A percentile compares a stretch with the other conserved stretches of the same genome.
These are phyloP conservation scores for Yarrowia sp. DNA, from an alignment of 805 yeast species.

Conservation along the genomic window DNA sequence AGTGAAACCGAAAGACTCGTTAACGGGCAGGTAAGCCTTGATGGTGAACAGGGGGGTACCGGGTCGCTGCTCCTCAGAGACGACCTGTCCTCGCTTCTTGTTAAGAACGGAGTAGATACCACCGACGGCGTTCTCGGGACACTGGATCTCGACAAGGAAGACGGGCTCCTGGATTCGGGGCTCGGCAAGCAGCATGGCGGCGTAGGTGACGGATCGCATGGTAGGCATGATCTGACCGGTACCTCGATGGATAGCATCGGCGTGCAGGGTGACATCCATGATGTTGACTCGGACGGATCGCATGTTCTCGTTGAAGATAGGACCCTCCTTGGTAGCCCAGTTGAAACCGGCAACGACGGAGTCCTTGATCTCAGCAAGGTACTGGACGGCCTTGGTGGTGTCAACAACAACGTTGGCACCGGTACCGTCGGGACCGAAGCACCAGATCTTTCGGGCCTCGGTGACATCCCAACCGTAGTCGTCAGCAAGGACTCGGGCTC, in stretches of 20 bases:
- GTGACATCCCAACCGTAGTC: constrained; percentile 99
- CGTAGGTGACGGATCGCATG: constrained; percentile 99
- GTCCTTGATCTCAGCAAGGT: constrained; percentile 98
- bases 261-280: constrained; percentile 98
- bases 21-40: constrained; percentile 99
- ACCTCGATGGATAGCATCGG: constrained; percentile 99
- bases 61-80: constrained; percentile 99
- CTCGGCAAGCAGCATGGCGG: constrained; percentile 96
- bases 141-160: constrained; percentile 98
- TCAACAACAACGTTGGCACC: constrained; percentile 99
- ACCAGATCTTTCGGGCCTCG: constrained; percentile 99
- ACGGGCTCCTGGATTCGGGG: constrained; percentile 99
- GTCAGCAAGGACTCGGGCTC: constrained; percentile 99
- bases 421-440: constrained; percentile 99
- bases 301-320: constrained; percentile 93
- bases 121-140: constrained; percentile 99
- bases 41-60: constrained; percentile 99
- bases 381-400: constrained; percentile 99
- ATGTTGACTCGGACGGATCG: constrained; percentile 98
- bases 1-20: constrained; percentile 99
- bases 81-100: constrained; percentile 89
- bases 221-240: constrained; percentile 99
- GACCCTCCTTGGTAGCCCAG: constrained; percentile 99
- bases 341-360: constrained; percentile 99
- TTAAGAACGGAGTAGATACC: constrained; percentile 99